Evolutionary conservation across 1,139 yeast genomes (phyloP), one percentile per base, ranked within the genome.

Genomic region (Pichia sp.): DNA sequence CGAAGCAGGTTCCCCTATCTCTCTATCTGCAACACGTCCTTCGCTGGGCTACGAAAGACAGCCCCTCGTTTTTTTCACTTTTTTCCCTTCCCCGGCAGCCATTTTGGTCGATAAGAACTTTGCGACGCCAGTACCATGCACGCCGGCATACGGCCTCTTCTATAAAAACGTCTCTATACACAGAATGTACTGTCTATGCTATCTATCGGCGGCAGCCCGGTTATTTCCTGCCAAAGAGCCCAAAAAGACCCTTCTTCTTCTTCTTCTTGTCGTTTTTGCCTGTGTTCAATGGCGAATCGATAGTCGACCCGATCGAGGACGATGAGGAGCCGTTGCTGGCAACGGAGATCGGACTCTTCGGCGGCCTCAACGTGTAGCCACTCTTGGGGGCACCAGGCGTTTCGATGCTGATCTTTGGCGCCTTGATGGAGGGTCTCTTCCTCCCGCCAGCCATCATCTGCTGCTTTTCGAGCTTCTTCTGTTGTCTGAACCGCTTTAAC

Each of bases 381-480:
- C 34, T 4, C 34, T 14, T 24, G 30, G 24, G 17, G 30, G 12
- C 30, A 8, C 12, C 7, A 12, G 41, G 46, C 16, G 42, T 12
- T 30, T 52, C 58, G n/a, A 56, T 43, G 24, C 45, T 56, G n/a
- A 56, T 55, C 17, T 36, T 52, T 10, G 59, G 59, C 8, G 53
- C 29, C 24, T 55, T 55, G 3, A 31, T 29, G 6, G 20, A 4
- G 3, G 7, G 34, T 8, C 34, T 46, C 2, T 16, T 17, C 16
- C 40, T 50, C n/a, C 31, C 27, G 12, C 17, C 34, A 38, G 24
- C 40, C 20, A 17, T 4, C 42, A 44, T 47, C 24, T 54, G 51
- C 31, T 42, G 51, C 43, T 56, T 34, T 36, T 50, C 48, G 4
- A 53, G 31, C 9, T 44, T 45, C 40, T 52, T 56, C 36, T 51